phyloP scores from a whole-genome alignment of 108 stramenopile genomes.

The Fragilariopsis cylindrus region DNA sequence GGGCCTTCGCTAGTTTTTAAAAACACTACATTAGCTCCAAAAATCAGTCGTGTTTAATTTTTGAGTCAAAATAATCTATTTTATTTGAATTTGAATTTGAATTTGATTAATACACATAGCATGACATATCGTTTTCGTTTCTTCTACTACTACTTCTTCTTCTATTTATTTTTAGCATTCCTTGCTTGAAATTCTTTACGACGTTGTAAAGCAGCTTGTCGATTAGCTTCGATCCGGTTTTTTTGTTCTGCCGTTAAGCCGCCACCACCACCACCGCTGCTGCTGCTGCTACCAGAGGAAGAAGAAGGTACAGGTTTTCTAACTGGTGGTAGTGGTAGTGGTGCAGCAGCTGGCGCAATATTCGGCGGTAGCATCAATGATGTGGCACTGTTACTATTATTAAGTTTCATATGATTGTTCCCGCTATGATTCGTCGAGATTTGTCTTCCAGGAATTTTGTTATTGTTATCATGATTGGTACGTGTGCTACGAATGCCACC shows the following conservation, averaged over 20 bases:
- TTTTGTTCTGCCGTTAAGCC: constrained; percentile 9
- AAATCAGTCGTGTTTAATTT: neutral
- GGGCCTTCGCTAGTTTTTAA: neutral
- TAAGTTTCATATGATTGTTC: too few species aligned
- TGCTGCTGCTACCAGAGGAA: too few species aligned
- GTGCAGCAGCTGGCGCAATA: too few species aligned
- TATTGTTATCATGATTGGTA: too few species aligned
- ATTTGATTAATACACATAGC: neutral
- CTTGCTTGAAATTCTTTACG: neutral
- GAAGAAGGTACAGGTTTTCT: too few species aligned
- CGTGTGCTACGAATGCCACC: too few species aligned
- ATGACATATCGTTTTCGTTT: neutral
- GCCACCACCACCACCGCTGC: neutral
- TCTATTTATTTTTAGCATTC: too few species aligned
- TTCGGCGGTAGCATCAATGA: too few species aligned
- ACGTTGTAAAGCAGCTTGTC: constrained; percentile 6
- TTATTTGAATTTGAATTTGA: neutral
- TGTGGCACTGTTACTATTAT: too few species aligned
- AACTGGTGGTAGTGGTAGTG: too few species aligned
- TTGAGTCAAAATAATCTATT: neutral
- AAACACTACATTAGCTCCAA: neutral
- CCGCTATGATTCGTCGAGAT: too few species aligned
- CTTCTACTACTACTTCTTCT: neutral
- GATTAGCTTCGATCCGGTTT: constrained; percentile 3
- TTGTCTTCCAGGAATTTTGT: too few species aligned